These are phyloP conservation scores for Circinella minor DNA, from an alignment of 371 early-diverging fungal species.

Conservation along the genomic window DNA sequence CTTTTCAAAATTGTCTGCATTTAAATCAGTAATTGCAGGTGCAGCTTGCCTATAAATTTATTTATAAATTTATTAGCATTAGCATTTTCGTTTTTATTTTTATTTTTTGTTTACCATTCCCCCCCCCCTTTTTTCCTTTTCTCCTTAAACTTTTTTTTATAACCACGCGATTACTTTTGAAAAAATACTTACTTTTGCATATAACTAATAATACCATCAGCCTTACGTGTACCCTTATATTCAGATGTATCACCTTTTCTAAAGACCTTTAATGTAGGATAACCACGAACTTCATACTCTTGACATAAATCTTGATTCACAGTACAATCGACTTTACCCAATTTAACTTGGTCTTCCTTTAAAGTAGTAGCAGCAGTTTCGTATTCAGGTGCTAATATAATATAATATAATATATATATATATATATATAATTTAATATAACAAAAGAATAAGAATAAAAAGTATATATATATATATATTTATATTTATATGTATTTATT, in stretches of 20 bases:
- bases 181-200: conserved; percentile 81
- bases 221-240: conserved; percentile 86
- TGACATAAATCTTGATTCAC: conserved; percentile 82
- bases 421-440: not conserved
- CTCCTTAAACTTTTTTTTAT: too few species aligned
- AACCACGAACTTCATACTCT: conserved; percentile 83
- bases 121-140: too few species aligned
- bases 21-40: conserved; percentile 78
- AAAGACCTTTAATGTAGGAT: conserved; percentile 94
- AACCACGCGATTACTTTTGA: too few species aligned
- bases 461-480: too few species aligned
- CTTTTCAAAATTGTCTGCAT: conserved; percentile 64
- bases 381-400: conserved; percentile 82
- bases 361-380: conserved; percentile 86
- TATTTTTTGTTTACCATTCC: too few species aligned
- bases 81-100: not conserved
- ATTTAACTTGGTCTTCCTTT: conserved; percentile 66
- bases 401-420: too few species aligned
- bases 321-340: conserved; percentile 97
- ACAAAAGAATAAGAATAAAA: too few species aligned
- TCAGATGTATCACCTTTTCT: conserved; percentile 68
- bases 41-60: conserved; percentile 61
- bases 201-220: conserved; percentile 82
- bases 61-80: not conserved
- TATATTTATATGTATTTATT: not conserved